Conservation (phyloP, 106 monocot genomes). For the Acanthochlamys bracteata region DNA sequence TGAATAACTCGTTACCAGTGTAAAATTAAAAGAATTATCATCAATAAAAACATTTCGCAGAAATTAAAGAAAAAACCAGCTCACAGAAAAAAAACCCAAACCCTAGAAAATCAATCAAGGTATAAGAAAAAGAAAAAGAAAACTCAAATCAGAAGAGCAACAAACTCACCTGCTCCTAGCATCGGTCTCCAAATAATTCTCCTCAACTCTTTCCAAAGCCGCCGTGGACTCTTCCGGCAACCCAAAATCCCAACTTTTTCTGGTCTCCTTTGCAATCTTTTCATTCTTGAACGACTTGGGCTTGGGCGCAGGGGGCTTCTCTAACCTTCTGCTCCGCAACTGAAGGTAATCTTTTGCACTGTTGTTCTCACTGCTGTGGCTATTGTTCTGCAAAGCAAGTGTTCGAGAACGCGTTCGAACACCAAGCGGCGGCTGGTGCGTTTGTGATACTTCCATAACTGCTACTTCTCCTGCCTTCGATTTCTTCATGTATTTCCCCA, state of each 20-base stretch:
- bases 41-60: not conserved
- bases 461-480: conserved; percentile 60
- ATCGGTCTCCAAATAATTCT: conserved; percentile 41
- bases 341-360: conserved; percentile 12
- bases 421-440: conserved; percentile 38
- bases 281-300: not conserved
- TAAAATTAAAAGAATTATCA: too few species aligned
- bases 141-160: not conserved
- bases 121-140: not conserved
- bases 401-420: conserved; percentile 80
- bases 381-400: conserved; percentile 52
- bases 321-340: conserved; percentile 40
- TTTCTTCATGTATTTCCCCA: conserved; percentile 67
- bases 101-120: not conserved
- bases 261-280: not conserved
- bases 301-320: conserved; percentile 9
- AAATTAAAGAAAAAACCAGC: not conserved
- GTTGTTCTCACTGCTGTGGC: not conserved
- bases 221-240: not conserved
- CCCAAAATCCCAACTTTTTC: not conserved
- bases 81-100: not conserved
- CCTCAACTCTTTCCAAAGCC: conserved; percentile 28
- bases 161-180: conserved; percentile 23
- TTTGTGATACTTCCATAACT: conserved; percentile 41
- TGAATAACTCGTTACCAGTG: too few species aligned